These are phyloP conservation scores for Nannochloris sp. DNA, from an alignment of 139 green algal genomes.

Conservation along the genomic window DNA sequence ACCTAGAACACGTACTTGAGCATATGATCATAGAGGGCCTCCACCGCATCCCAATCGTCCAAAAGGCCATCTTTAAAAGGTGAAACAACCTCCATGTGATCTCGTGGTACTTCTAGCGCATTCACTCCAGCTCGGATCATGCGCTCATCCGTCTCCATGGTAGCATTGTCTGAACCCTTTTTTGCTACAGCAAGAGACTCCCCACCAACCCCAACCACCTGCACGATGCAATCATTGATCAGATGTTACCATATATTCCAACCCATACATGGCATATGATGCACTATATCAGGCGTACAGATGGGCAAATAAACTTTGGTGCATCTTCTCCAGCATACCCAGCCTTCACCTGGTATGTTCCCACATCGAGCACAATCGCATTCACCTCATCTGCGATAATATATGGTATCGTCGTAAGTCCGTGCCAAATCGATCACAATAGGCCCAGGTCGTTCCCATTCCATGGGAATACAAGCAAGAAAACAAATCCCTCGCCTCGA, in stretches of 20 bases:
- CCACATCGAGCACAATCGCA: constrained; percentile 86
- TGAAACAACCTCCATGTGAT: constrained; percentile 56
- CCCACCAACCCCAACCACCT: not conserved
- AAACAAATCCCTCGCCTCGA: too few relatives aligned
- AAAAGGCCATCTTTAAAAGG: constrained; percentile 40
- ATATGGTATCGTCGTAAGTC: not conserved
- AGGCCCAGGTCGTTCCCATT: too few relatives aligned
- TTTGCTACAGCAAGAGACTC: constrained; percentile 14
- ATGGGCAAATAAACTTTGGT: constrained; percentile 87
- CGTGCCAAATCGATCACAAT: not conserved
- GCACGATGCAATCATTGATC: not conserved
- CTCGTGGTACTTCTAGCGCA: constrained; percentile 37
- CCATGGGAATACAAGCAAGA: too few relatives aligned
- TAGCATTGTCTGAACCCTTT: not conserved
- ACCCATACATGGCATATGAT: not conserved
- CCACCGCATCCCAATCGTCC: constrained; percentile 53
- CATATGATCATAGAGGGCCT: constrained; percentile 48
- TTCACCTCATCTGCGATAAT: constrained; percentile 86
- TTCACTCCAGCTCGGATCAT: constrained; percentile 38
- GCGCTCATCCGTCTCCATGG: constrained; percentile 1
- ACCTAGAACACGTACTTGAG: constrained; percentile 30
- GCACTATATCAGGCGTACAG: constrained; percentile 27
- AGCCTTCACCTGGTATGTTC: constrained; percentile 64
- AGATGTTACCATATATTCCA: not conserved
- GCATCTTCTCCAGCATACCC: constrained; percentile 94